Conservation (phyloP, 2,329 filamentous ascomycete species). For the Dichotomopilus funicola region DNA sequence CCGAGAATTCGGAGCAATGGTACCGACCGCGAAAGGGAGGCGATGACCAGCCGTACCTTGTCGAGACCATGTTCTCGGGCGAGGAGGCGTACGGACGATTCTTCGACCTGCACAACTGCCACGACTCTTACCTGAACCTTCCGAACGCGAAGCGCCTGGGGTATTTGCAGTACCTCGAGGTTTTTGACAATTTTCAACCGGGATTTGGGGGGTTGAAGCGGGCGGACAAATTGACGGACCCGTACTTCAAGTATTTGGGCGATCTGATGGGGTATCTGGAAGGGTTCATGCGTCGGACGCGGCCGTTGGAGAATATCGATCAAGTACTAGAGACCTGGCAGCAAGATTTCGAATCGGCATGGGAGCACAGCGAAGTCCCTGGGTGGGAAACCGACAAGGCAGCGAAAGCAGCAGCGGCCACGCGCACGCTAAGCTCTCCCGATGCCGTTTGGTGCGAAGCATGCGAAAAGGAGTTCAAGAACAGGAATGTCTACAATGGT, state of each 20-base stretch:
- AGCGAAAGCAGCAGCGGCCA: conserved; percentile 33
- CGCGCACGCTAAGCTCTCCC: conserved; percentile 32
- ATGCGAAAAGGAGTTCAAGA: conserved; percentile 92
- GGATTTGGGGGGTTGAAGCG: conserved; percentile 69
- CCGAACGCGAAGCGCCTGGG: conserved; percentile 76
- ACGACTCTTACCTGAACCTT: conserved; percentile 87
- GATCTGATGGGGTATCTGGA: conserved; percentile 79
- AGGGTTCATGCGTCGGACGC: conserved; percentile 74
- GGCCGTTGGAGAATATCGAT: conserved; percentile 79
- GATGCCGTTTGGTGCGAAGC: conserved; percentile 83
- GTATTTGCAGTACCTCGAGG: conserved; percentile 88
- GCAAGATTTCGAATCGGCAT: conserved; percentile 74
- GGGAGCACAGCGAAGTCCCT: conserved; percentile 71
- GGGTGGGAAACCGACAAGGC: conserved; percentile 64
- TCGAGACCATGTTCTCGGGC: conserved; percentile 90
- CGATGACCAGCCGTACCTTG: conserved; percentile 58
- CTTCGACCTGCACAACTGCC: conserved; percentile 76
- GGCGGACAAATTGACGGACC: conserved; percentile 80
- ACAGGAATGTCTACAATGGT: conserved; percentile 86
- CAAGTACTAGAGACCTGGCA: conserved; percentile 72
- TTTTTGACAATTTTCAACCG: conserved; percentile 79
- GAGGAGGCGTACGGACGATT: conserved; percentile 92
- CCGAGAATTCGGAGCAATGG: conserved; percentile 88
- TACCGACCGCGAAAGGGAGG: conserved; percentile 68
- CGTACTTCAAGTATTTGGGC: conserved; percentile 85